Base-by-base conservation (phyloP, 2,329 filamentous ascomycete genomes). In the Botrytis fragariae region DNA sequence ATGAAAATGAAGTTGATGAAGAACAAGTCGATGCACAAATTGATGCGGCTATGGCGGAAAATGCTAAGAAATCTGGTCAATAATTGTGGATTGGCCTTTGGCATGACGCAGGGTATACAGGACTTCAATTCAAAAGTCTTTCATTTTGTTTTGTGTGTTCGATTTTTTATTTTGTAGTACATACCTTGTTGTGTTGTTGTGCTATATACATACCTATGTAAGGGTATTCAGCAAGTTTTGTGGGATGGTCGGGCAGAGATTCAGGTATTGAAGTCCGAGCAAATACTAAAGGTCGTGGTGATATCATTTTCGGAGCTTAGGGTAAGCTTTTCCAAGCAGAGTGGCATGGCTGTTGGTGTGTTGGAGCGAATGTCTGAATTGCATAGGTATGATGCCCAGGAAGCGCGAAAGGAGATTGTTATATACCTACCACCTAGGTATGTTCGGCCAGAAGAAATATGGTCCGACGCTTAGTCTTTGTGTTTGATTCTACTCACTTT, bases 31-130 rank as follows among this genome's bases (percentile, higher is more conserved):
- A 80, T 75, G 79, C 77, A 57, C 79, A 81, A 64, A 78, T 81
- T 69, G 75, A 80, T 29, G 78, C 77, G 51, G 73, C 79, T 60
- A 80, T 81, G 77, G 79, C 75, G 22, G 79, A 80, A 71, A 80
- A 79, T 62, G 78, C 79, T 1, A 80, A 79, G 69, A 75, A 74
- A 61, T 81, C 79, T 51, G 79, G 79, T 29, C 78, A 78, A 60
- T 80, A 76, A 61, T 74, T 61, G 18, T 59, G 51, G 39, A 29
- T 32, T 61, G 51, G 18, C 22, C 35, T 72, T 61, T 35, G 29
- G 18, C 16, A 54, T 35, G 51, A 37, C 14, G 63, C 39, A 61
- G n/a, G 61, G 45, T n/a, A 35, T 61, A 69, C 63, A 51, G 18
- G 65, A 68, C 65, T 68, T 67, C 18, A 29, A 68, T 39, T 14